Evolutionary conservation across 345 rosid genomes (phyloP), one percentile per base, ranked within the genome.

Genomic region (Linum usitatissimum): DNA sequence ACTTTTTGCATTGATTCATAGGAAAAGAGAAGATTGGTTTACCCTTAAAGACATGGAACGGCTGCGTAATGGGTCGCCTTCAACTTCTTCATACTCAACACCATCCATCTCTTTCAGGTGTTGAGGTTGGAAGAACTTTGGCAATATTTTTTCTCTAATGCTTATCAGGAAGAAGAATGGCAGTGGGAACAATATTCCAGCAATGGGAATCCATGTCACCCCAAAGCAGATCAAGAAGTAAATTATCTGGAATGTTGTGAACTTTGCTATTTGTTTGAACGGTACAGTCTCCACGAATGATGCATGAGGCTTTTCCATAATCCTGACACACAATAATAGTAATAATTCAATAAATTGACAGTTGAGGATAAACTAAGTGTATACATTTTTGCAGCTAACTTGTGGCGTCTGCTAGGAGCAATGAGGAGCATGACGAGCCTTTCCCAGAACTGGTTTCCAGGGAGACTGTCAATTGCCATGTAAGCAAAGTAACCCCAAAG

Each of bases 391-490:
- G 18, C 13, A 53, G 59, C 81, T 58, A 66, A 88, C 97, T 83
- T 88, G 90, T 80, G 83, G 56, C 84, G 83, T 48, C 90, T 77
- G 64, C 76, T 66, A 9, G 90, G 78, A 39, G 75, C 36, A 40
- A 84, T 73, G 64, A 88, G 83, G 20, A 91, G 90, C 40, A 91
- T 81, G 65, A 83, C 73, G 13, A 81, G 66, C 23, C 97, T 80
- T 68, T 88, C 96, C 79, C 90, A 91, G 71, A 88, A 91, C 9
- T 88, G 96, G 69, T 88, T 91, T 6, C 97, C 96, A 0, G 88
- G 94, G 15, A 91, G 93, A 71, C 94, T 88, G 74, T 91, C 96
- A 4, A 91, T 78, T 28, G 97, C 94, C 97, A 91, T 88, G 74
- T 81, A 86, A 2, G 91, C 88, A 3, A 91, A 91, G 65, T 91